Evolutionary conservation across 371 early-diverging fungal genomes (phyloP), one percentile per base, ranked within the genome.

Genomic region (Apophysomyces sp.): DNA sequence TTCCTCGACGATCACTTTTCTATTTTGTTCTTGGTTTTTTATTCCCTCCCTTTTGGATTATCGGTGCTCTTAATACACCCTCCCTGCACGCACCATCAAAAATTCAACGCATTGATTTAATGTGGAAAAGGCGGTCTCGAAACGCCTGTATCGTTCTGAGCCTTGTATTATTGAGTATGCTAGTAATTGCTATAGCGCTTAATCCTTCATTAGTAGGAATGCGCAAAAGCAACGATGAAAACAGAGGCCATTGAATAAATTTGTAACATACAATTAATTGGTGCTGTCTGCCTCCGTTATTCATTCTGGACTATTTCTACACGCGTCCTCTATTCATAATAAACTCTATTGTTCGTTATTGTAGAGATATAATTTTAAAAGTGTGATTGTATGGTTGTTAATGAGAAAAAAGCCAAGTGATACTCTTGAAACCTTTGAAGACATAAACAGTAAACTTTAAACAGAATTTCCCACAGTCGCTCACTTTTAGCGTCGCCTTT

Each of bases 41-140:
- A 27, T 73, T 77, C 30, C 77, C 77, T 4, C 77, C 77, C 1
- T 12, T 71, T 5, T 77, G 77, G 77, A 66, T 74, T 15, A 52
- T 69, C 24, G 72, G 72, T 24, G 69, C 74, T 2, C 18, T 70
- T 6, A 62, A 69, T 40, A 52, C 52, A 3, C 65, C 65, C 27
- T 56, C 62, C 5, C 30, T 28, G 12, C 28, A 59, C 30, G 29
- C 36, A 31, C 9, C 61, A 55, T 24, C 66, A 2, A 36, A 52
- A 8, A 55, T 61, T n/a, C 66, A 66, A 16, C 52, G 58, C 13
- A 36, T 61, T 12, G 69, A 69, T 31, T 34, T 64, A 34, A 49
- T 57, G 44, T 69, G 69, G 69, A 55, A 57, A 52, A 57, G 59
- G 16, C 28, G 65, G 11, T 69, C 62, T 30, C 64, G 69, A 21